phyloP scores from a whole-genome alignment of 2,329 filamentous ascomycete genomes.

The Aphanoascus verrucosus region DNA sequence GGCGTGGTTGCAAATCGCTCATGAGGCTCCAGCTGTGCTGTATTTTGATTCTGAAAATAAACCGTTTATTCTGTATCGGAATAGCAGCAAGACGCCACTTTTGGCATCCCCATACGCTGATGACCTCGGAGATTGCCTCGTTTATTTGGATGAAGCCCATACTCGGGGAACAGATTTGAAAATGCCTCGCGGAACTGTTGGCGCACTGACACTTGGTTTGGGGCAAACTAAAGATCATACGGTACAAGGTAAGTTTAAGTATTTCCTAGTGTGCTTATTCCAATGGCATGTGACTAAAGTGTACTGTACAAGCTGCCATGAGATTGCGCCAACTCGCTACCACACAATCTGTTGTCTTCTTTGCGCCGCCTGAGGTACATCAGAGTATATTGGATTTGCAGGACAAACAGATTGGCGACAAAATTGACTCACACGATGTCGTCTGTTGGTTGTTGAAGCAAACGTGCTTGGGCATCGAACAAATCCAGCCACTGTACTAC shows the following conservation, averaged over 20 bases:
- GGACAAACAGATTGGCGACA: conserved; percentile 20
- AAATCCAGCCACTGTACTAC: conserved; percentile 48
- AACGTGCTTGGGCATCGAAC: conserved; percentile 50
- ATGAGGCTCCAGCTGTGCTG: conserved; percentile 9
- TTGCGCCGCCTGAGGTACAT: conserved; percentile 51
- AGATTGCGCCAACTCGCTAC: conserved; percentile 49
- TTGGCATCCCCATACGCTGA: conserved; percentile 46
- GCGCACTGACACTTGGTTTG: conserved; percentile 53
- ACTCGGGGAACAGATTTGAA: conserved; percentile 56
- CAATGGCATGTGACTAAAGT: conserved; percentile 5
- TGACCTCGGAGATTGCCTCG: conserved; percentile 46
- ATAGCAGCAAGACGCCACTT: conserved; percentile 24
- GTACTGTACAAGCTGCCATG: conserved; percentile 48
- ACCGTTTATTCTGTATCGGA: conserved; percentile 12
- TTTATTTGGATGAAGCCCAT: conserved; percentile 58
- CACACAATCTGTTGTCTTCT: conserved; percentile 46
- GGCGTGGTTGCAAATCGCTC: conserved; percentile 40
- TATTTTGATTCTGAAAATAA: conserved; percentile 16
- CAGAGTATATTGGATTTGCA: conserved; percentile 47
- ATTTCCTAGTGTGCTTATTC: not conserved
- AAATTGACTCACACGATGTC: conserved; percentile 42
- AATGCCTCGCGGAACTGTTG: conserved; percentile 46
- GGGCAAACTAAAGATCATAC: conserved; percentile 54
- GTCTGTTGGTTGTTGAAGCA: conserved; percentile 54
- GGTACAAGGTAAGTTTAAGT: conserved; percentile 44